Conservation (phyloP, 257 asterid species). For the Capsicum pubescens region DNA sequence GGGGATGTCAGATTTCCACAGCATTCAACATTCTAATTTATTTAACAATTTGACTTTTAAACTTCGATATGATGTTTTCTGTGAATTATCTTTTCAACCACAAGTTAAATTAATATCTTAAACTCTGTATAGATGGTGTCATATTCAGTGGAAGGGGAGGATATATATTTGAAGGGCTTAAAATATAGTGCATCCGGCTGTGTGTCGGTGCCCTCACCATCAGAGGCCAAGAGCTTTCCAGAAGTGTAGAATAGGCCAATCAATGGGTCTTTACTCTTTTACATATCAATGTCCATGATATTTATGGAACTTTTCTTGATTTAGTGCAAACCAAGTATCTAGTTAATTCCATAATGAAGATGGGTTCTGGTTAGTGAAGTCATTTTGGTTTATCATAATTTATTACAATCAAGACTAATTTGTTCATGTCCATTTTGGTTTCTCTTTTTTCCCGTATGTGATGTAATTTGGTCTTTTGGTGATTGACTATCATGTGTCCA, state of each 20-base stretch:
- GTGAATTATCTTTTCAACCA: slow-evolving; percentile 11
- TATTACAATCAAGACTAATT: neutral
- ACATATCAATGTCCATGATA: slow-evolving; percentile 2
- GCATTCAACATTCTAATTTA: neutral
- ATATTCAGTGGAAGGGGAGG: neutral
- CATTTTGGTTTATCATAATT: neutral
- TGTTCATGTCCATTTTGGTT: neutral
- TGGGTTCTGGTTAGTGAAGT: slow-evolving; percentile 16
- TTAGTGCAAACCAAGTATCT: neutral
- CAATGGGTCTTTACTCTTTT: neutral
- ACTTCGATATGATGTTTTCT: neutral
- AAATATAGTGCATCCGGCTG: slow-evolving; percentile 4
- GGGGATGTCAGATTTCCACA: slow-evolving; percentile 6
- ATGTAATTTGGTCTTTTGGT: neutral
- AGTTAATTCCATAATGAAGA: slow-evolving; percentile 2
- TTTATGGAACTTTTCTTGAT: neutral
- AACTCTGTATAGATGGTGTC: neutral
- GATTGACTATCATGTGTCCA: neutral
- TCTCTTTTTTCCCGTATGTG: neutral
- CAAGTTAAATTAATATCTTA: slow-evolving; percentile 17
- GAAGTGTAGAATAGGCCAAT: slow-evolving; percentile 15
- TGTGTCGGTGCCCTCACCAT: neutral
- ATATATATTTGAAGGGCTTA: neutral
- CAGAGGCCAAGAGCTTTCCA: slow-evolving; percentile 1
- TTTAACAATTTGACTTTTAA: neutral